Evolutionary conservation across 495 filamentous ascomycete genomes (phyloP).

Genomic region (Neurospora tetraspora): DNA sequence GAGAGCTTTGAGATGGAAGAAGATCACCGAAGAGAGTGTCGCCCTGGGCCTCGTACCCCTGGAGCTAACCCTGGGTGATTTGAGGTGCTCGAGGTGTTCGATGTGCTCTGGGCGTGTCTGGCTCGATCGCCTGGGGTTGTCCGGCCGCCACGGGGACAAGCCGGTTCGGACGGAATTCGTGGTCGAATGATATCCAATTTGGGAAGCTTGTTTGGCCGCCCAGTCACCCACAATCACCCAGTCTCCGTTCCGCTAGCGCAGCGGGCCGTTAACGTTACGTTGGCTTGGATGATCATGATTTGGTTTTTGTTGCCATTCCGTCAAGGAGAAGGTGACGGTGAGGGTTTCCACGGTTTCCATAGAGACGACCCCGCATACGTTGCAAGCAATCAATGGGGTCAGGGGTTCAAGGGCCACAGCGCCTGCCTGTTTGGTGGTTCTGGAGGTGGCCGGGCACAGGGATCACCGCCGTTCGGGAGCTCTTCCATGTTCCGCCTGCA

Average conservation of each 20-base stretch:
- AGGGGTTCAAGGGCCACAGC: neutral
- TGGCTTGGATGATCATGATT: neutral
- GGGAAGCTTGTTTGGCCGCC: neutral
- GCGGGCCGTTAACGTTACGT: neutral
- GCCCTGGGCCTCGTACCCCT: neutral
- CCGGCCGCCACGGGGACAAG: neutral
- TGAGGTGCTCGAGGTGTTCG: neutral
- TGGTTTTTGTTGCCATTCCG: neutral
- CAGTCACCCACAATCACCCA: neutral
- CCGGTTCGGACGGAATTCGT: neutral
- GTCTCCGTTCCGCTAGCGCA: neutral
- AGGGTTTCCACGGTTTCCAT: neutral
- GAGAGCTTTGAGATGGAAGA: neutral
- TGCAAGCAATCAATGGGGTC: neutral
- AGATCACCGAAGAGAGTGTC: neutral
- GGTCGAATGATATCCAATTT: neutral
- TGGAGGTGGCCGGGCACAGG: slow-evolving; percentile 11
- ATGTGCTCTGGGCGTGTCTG: neutral
- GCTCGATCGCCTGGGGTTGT: neutral
- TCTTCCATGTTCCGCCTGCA: neutral
- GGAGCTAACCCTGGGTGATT: neutral
- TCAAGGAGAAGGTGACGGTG: neutral
- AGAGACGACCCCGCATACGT: neutral
- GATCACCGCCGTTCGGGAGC: slow-evolving; percentile 4
- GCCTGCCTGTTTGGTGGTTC: neutral